phyloP scores from a whole-genome alignment of 2,329 filamentous ascomycete genomes.

The Diaporthe citriasiana region DNA sequence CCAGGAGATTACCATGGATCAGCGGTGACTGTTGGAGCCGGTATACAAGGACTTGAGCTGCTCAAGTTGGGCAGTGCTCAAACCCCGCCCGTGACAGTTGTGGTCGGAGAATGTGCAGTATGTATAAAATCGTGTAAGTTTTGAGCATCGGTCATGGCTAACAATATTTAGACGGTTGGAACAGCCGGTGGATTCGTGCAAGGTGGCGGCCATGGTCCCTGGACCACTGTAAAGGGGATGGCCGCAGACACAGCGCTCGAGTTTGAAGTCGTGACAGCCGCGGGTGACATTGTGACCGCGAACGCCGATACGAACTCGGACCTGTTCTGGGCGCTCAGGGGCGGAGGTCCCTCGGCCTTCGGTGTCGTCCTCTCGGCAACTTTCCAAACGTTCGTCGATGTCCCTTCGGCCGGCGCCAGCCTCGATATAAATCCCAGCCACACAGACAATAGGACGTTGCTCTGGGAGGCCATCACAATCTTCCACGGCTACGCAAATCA shows the following conservation, averaged over 20 bases:
- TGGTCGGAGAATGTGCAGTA: conserved; percentile 68
- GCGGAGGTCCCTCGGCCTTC: conserved; percentile 67
- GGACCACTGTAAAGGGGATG: conserved; percentile 53
- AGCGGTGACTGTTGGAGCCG: conserved; percentile 66
- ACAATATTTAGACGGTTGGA: conserved; percentile 63
- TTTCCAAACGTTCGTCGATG: conserved; percentile 66
- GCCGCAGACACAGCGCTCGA: conserved; percentile 30
- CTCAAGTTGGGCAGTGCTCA: conserved; percentile 57
- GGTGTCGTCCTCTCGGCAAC: conserved; percentile 63
- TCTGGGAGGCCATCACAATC: conserved; percentile 57
- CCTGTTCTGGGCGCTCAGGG: conserved; percentile 69
- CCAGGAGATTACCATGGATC: conserved; percentile 59
- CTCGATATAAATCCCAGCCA: conserved; percentile 55
- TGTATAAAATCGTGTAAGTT: conserved; percentile 31
- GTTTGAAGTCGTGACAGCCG: conserved; percentile 54
- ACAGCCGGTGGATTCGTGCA: conserved; percentile 72
- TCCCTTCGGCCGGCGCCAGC: conserved; percentile 57
- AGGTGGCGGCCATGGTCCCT: conserved; percentile 69
- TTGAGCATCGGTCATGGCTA: conserved; percentile 18
- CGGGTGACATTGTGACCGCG: conserved; percentile 58
- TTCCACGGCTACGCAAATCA: conserved; percentile 52
- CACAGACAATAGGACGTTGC: conserved; percentile 56
- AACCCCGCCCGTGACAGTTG: conserved; percentile 57
- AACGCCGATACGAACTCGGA: conserved; percentile 60
- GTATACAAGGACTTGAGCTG: conserved; percentile 62